These are phyloP conservation scores for Trypethelium eluteriae DNA, from an alignment of 495 filamentous ascomycete genomes.

Conservation along the genomic window DNA sequence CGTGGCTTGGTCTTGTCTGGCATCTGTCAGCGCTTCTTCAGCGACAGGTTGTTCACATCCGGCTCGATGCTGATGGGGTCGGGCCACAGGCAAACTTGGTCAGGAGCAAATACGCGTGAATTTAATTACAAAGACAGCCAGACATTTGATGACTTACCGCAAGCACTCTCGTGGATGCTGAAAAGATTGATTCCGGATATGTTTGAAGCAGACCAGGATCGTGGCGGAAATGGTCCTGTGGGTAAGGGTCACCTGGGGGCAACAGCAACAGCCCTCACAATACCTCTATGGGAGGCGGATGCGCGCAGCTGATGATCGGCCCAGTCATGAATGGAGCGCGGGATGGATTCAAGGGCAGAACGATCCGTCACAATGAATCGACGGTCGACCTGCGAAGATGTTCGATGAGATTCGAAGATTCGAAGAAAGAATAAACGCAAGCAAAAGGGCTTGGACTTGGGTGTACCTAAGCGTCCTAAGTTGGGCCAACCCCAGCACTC, in stretches of 20 bases:
- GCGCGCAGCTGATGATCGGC: background rate
- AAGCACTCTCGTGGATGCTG: background rate
- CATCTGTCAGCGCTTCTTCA: constrained; percentile 3
- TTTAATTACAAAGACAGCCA: background rate
- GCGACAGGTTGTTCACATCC: background rate
- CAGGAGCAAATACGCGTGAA: background rate
- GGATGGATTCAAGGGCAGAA: background rate
- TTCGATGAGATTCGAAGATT: constrained; percentile 11
- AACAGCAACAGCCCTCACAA: constrained; percentile 6
- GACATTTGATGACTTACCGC: constrained; percentile 10
- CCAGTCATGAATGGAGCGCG: background rate
- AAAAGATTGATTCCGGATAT: constrained; percentile 6
- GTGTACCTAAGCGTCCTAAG: background rate
- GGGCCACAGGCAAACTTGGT: background rate
- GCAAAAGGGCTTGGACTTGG: constrained; percentile 11
- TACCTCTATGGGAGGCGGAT: background rate
- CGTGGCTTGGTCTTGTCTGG: constrained; percentile 5
- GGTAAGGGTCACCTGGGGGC: constrained; percentile 2
- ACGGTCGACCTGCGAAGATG: background rate
- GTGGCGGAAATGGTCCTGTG: constrained; percentile 13
- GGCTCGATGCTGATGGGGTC: too few species aligned
- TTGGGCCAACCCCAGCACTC: background rate
- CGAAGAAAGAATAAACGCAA: constrained; percentile 13
- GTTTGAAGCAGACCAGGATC: background rate
- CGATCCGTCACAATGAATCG: background rate